Evolutionary conservation across 306 rosid species (phyloP).

Genomic region (Begonia loranthoides): DNA sequence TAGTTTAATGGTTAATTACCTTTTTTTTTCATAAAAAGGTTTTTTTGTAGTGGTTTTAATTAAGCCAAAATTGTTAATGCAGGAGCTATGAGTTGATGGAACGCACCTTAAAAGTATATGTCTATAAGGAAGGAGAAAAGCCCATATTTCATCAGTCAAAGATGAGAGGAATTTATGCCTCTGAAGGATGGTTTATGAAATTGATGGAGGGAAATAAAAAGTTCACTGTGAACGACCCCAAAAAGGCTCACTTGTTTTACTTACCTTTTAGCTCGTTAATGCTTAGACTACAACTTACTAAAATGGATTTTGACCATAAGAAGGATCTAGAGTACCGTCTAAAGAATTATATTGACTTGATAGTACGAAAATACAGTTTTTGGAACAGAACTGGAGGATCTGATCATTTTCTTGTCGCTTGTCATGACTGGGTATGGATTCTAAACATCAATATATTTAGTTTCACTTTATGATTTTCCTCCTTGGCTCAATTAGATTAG

Average conservation of each 20-base stretch:
- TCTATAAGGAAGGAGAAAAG: conserved; percentile 69
- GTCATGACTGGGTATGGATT: conserved; percentile 80
- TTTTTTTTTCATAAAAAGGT: too few relatives aligned
- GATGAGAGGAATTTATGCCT: conserved; percentile 79
- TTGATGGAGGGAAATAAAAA: conserved; percentile 49
- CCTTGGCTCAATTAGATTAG: neutral
- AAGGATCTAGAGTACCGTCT: conserved; percentile 39
- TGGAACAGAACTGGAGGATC: conserved; percentile 87
- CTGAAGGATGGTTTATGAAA: conserved; percentile 97
- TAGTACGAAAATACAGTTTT: conserved; percentile 45
- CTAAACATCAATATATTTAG: conserved; percentile 4
- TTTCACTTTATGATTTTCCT: neutral
- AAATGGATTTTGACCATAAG: conserved; percentile 16
- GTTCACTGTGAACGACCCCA: conserved; percentile 50
- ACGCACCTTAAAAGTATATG: conserved; percentile 55
- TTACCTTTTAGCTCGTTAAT: conserved; percentile 63
- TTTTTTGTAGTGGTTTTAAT: too few relatives aligned
- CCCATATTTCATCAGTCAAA: conserved; percentile 80
- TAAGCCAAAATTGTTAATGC: conserved; percentile 2
- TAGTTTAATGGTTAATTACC: too few relatives aligned
- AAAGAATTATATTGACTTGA: conserved; percentile 44
- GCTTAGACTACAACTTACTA: conserved; percentile 37
- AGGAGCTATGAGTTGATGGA: conserved; percentile 91
- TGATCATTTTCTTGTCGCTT: conserved; percentile 87
- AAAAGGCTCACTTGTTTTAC: conserved; percentile 75